A percentile compares a stretch with the other conserved stretches of the same genome.
Conservation (phyloP, 73 alveolate species). For the Paramecium octaurelia region DNA sequence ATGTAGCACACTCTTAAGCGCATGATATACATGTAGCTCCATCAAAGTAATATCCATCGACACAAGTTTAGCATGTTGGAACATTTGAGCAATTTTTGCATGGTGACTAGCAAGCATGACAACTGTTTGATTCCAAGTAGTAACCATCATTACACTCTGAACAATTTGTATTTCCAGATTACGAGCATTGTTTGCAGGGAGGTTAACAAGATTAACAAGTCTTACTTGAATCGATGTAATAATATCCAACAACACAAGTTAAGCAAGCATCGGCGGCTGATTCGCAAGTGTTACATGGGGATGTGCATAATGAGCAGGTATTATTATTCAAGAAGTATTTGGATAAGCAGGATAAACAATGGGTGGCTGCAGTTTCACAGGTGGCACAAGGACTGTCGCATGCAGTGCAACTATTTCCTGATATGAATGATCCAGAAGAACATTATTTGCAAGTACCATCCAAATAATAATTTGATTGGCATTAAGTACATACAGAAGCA, state of each 20-base stretch:
- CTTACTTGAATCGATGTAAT: background rate
- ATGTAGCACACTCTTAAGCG: slow-evolving; percentile 34
- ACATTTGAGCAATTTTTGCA: background rate
- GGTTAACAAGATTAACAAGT: background rate
- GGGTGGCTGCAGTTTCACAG: slow-evolving; percentile 41
- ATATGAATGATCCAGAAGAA: background rate
- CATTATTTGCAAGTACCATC: background rate
- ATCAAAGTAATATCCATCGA: background rate
- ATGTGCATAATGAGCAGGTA: background rate
- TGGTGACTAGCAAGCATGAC: background rate
- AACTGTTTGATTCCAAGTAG: background rate
- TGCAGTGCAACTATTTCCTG: background rate
- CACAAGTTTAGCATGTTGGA: background rate
- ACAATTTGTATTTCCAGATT: background rate
- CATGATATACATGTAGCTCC: background rate
- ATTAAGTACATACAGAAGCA: background rate
- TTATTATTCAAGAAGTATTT: background rate
- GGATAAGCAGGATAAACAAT: slow-evolving; percentile 24
- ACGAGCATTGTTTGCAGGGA: background rate
- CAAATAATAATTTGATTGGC: background rate
- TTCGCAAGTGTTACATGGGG: background rate
- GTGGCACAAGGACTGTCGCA: background rate
- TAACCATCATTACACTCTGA: background rate
- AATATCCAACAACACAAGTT: background rate
- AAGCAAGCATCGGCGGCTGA: background rate